A percentile compares a stretch with the other conserved stretches of the same genome.
These are phyloP conservation scores for Melaleuca quinquenervia DNA, from an alignment of 345 rosid species.

Conservation along the genomic window DNA sequence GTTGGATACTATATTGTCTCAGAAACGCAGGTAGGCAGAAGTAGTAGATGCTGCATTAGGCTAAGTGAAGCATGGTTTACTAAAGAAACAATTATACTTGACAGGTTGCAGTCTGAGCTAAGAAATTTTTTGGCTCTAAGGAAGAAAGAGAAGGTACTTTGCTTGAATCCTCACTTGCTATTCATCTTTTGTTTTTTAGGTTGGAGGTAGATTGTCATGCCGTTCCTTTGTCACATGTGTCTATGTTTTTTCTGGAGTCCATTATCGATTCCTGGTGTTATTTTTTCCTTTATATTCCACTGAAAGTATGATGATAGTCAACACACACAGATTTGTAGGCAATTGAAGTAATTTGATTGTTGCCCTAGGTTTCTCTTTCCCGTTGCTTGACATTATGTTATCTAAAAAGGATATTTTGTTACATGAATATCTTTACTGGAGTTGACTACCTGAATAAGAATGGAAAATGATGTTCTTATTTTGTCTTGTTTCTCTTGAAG, in stretches of 20 bases:
- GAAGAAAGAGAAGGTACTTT: conserved; percentile 44
- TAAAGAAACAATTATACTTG: conserved; percentile 9
- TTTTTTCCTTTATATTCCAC: neutral
- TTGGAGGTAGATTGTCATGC: neutral
- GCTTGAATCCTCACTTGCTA: neutral
- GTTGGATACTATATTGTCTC: conserved; percentile 51
- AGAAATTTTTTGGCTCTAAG: conserved; percentile 47
- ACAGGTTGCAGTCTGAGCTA: conserved; percentile 78
- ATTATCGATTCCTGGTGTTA: neutral
- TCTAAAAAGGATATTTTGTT: neutral
- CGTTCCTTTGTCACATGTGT: neutral
- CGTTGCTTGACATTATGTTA: neutral
- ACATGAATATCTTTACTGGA: neutral
- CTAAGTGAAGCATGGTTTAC: conserved; percentile 2
- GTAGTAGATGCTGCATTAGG: conserved; percentile 4
- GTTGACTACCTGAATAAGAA: neutral
- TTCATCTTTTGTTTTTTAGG: neutral
- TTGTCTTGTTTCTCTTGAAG: neutral
- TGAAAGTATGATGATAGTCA: neutral
- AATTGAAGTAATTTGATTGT: neutral
- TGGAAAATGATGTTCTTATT: neutral
- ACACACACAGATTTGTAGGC: neutral
- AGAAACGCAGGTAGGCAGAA: conserved; percentile 55
- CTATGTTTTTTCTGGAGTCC: neutral
- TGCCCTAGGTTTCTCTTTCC: neutral